Evolutionary conservation across 1,139 yeast genomes (phyloP).

Genomic region (Saccharomyces hybrid): DNA sequence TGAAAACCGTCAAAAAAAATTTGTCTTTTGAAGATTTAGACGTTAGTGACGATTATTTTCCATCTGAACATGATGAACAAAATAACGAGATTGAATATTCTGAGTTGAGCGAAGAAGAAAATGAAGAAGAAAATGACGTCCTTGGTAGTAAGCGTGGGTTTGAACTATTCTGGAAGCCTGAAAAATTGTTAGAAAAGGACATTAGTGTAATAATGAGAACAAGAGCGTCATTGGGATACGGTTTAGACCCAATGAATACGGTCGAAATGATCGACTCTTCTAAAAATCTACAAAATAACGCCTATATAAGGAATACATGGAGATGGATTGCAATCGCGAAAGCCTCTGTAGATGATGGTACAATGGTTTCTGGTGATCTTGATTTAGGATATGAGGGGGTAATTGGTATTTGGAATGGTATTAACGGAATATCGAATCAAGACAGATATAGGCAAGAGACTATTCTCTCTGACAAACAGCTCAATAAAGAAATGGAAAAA

Average conservation of each 20-base stretch:
- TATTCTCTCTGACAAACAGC: conserved; percentile 39
- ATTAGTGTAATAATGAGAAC: conserved; percentile 58
- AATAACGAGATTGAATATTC: not conserved
- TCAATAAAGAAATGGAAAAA: conserved; percentile 38
- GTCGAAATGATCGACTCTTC: conserved; percentile 52
- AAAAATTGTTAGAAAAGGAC: conserved; percentile 47
- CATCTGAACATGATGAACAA: conserved; percentile 22
- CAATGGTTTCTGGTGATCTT: conserved; percentile 56
- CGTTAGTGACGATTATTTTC: conserved; percentile 23
- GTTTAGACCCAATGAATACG: conserved; percentile 60
- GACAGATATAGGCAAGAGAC: conserved; percentile 38
- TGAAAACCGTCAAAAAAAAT: conserved; percentile 17
- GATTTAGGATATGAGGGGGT: conserved; percentile 89
- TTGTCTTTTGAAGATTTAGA: conserved; percentile 31
- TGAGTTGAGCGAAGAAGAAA: conserved; percentile 1
- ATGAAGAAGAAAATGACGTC: conserved; percentile 18
- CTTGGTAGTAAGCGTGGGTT: conserved; percentile 19
- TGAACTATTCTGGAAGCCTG: conserved; percentile 29
- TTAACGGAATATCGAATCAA: conserved; percentile 52
- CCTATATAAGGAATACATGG: conserved; percentile 73
- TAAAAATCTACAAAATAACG: conserved; percentile 45
- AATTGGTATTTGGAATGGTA: conserved; percentile 82
- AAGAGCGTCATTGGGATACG: conserved; percentile 69
- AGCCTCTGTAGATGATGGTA: conserved; percentile 57
- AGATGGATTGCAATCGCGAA: conserved; percentile 75